phyloP scores from a whole-genome alignment of 371 early-diverging fungal species.

The Mucor circinelloides region DNA sequence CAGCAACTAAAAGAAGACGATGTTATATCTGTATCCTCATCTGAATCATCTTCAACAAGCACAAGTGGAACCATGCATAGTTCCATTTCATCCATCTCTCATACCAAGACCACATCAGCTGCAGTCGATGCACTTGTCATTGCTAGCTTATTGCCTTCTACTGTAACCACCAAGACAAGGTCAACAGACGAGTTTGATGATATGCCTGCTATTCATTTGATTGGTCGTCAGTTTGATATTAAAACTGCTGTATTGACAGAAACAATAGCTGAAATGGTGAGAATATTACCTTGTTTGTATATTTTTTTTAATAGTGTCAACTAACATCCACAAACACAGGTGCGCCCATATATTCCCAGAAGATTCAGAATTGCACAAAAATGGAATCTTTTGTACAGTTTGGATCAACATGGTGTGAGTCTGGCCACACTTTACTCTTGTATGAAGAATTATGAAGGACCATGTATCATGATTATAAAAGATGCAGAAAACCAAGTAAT shows the following conservation, averaged over 20 bases:
- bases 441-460: slow-evolving; percentile 61
- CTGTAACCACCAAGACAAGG: slow-evolving; percentile 6
- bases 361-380: slow-evolving; percentile 63
- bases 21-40: slow-evolving; percentile 17
- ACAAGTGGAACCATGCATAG: slow-evolving; percentile 4
- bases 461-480: slow-evolving; percentile 73
- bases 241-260: slow-evolving; percentile 50
- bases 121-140: slow-evolving; percentile 26
- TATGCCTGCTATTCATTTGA: slow-evolving; percentile 45
- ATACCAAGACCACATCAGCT: slow-evolving; percentile 9
- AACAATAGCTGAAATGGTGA: slow-evolving; percentile 53
- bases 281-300: background rate
- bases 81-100: slow-evolving; percentile 1
- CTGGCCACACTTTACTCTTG: slow-evolving; percentile 76
- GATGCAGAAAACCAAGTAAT: slow-evolving; percentile 67
- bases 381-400: slow-evolving; percentile 84
- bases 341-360: slow-evolving; percentile 61
- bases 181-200: slow-evolving; percentile 15
- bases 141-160: slow-evolving; percentile 12
- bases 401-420: slow-evolving; percentile 92
- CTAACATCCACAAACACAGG: slow-evolving; percentile 12
- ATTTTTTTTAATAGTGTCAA: background rate
- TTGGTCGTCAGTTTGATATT: slow-evolving; percentile 43
- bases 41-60: slow-evolving; percentile 7
- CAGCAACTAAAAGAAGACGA: slow-evolving; percentile 12